Evolutionary conservation across 1,284 basidiomycete species (phyloP), one percentile per base, ranked within the genome.

Genomic region (Amylostereum chailletii): DNA sequence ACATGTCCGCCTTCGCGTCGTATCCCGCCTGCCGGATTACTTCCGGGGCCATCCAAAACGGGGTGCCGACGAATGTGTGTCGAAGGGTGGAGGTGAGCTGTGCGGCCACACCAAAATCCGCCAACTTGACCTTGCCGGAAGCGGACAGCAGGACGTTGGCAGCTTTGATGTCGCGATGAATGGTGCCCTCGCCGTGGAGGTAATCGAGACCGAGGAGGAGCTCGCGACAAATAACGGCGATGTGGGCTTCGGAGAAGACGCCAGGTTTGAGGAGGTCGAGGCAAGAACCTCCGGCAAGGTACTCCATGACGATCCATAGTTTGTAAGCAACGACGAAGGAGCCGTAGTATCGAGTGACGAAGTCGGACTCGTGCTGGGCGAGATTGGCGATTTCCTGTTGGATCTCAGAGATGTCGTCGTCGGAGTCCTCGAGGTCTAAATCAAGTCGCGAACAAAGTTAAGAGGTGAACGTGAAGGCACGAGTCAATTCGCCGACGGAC

Each of bases 251-350:
- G 5, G 86, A 81, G 65, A 98, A 96, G 26, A 81, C 73, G 29
- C 92, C 94, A 0, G 91, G 82, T 66, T 95, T 96, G 59, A 98
- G 79, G 45, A 99, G 75, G 65, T 98, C 95, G 47, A 96, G 80
- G 69, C 95, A 97, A 26, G 94, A 97, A n/a, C 95, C 95, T 34
- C 95, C 96, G 0, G 94, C 94, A 46, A 98, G 85, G 65, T 93
- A 98, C 67, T 99, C 95, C 96, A 99, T 99, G 61, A 99, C 77
- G 63, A 99, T 99, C 96, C 96, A 99, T 19, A 99, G 76, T 66
- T 97, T 96, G 75, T 95, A 98, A 10, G 90, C 85, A 56, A 91
- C 86, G 53, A 99, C 91, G 66, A 99, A 99, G 49, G 92, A 94
- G 46, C 93, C 95, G 61, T 96, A 98, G 68, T 98, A 99, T 44